Base-by-base conservation (phyloP, 2,329 filamentous ascomycete species). In the Geoglossum cookeanum region DNA sequence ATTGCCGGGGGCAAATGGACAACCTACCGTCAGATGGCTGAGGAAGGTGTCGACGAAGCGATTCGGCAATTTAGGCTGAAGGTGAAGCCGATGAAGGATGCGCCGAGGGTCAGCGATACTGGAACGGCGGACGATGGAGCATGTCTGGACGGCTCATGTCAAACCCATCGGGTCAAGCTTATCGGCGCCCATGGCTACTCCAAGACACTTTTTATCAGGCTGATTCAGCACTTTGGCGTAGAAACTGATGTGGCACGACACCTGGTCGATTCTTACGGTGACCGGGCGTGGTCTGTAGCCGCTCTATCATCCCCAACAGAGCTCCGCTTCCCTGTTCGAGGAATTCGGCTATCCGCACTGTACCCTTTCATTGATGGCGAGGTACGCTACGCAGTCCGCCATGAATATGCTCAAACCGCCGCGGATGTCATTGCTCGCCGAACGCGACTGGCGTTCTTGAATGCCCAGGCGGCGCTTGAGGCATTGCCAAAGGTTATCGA, bases 351-450 rank as follows among this genome's bases (percentile, higher is more conserved):
- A 61, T 84, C 85, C 2, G 70, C 78, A 15, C 75, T 94, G 32
- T 95, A 95, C 69, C 88, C 90, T 13, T 95, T 92, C 69, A 81
- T 96, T 30, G 90, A 96, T 65, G 89, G 89, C 54, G 91, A 97
- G 72, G 78, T 96, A 45, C 81, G 88, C 57, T 95, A 95, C 68
- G 88, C 88, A 29, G 81, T 94, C 45, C 77, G 83, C 55, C 84
- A 94, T 69, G 91, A 96, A 72, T 94, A 94, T 66, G 91, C 91
- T 3, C 87, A 94, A 69, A 94, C 87, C 2, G 87, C 88, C 1
- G 84, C 90, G 15, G 90, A 96, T 67, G 85, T 96, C 11, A 75
- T 96, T 52, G 90, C 89, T 2, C 79, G 91, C 59, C 78, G 90
- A 60, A 96, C 86, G 45, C 77, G 91, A 58, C 72, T 96, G 58